A percentile compares a stretch with the other conserved stretches of the same genome.
These are phyloP conservation scores for Torulaspora quercuum DNA, from an alignment of 805 yeast species.

Conservation along the genomic window DNA sequence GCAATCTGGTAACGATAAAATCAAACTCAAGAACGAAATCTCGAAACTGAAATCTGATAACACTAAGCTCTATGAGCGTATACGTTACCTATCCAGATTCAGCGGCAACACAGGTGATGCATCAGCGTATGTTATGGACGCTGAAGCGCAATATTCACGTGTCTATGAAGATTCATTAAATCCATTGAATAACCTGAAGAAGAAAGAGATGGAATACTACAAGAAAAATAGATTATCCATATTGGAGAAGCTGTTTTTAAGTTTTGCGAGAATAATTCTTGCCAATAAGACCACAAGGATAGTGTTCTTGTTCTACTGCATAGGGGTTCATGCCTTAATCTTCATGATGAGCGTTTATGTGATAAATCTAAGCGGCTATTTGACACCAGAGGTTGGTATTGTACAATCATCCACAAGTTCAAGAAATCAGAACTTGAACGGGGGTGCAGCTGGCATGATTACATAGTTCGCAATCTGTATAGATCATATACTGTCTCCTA, in stretches of 20 bases:
- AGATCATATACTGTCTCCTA: no score
- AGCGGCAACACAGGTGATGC: slow-evolving; percentile 15
- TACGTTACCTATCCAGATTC: slow-evolving; percentile 62
- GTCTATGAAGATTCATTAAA: slow-evolving; percentile 74
- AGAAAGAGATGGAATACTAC: slow-evolving; percentile 66
- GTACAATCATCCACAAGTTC: slow-evolving; percentile 19
- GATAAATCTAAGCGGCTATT: slow-evolving; percentile 43
- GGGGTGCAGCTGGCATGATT: no score
- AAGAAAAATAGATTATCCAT: slow-evolving; percentile 70
- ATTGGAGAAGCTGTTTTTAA: slow-evolving; percentile 70
- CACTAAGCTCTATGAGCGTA: slow-evolving; percentile 72
- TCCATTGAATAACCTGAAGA: slow-evolving; percentile 79
- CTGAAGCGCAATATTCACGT: slow-evolving; percentile 59
- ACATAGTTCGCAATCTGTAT: no score
- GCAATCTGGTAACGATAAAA: slow-evolving; percentile 49
- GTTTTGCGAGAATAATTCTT: slow-evolving; percentile 68
- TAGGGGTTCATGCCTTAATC: slow-evolving; percentile 70
- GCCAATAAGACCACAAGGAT: slow-evolving; percentile 70
- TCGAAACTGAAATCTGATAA: slow-evolving; percentile 67
- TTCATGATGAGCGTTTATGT: slow-evolving; percentile 59
- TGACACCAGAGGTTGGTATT: slow-evolving; percentile 44
- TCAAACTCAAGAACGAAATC: slow-evolving; percentile 62
- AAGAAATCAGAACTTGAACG: no score
- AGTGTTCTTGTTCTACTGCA: slow-evolving; percentile 68
- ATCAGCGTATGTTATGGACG: slow-evolving; percentile 36